Conservation (phyloP, 2,329 filamentous ascomycete species). For the Sclerotinia minor region DNA sequence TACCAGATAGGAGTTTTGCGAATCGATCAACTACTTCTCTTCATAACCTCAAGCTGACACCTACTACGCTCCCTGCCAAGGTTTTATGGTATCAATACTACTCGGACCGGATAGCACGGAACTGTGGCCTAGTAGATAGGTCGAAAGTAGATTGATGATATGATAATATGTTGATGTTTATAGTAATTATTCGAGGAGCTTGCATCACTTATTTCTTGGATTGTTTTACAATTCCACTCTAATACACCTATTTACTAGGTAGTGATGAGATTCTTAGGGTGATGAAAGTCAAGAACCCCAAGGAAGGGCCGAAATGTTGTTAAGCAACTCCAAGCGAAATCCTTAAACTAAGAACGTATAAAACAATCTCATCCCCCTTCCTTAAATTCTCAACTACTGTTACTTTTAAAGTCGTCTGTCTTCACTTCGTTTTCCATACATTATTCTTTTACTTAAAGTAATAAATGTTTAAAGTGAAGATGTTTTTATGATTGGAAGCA, state of each 20-base stretch:
- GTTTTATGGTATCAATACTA: neutral
- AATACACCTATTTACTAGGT: neutral
- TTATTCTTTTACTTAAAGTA: neutral
- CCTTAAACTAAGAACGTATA: constrained; percentile 1
- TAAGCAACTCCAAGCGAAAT: constrained; percentile 12
- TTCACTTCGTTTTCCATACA: neutral
- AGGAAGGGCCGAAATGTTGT: neutral
- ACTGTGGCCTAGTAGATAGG: neutral
- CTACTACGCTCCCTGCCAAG: too few species aligned
- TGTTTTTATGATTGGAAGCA: neutral
- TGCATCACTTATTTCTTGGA: neutral
- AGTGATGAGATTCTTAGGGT: neutral
- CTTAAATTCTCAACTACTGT: too few species aligned
- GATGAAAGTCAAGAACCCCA: constrained; percentile 9
- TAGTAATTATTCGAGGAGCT: neutral
- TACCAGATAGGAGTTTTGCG: neutral
- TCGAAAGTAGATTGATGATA: constrained; percentile 5
- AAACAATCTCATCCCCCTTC: neutral
- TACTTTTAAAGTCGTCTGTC: neutral
- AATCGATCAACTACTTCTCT: neutral
- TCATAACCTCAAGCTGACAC: neutral
- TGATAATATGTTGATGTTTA: neutral
- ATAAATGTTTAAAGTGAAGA: neutral
- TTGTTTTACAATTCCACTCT: neutral
- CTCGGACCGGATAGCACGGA: neutral